These are phyloP conservation scores for Letharia lupina DNA, from an alignment of 495 filamentous ascomycete genomes.

Conservation along the genomic window DNA sequence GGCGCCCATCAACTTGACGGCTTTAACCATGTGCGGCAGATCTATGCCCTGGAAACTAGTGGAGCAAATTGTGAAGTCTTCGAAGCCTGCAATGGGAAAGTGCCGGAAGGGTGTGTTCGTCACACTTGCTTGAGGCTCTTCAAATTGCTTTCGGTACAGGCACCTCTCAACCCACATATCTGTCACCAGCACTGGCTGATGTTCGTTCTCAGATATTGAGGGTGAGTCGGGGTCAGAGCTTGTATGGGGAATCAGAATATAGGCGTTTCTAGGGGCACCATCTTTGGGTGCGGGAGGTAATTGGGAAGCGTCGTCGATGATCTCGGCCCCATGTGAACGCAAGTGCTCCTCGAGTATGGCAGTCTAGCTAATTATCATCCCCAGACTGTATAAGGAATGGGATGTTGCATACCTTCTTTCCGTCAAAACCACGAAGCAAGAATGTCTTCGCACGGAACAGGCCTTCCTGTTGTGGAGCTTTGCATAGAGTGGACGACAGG, in stretches of 20 bases:
- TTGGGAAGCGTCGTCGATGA: slow-evolving; percentile 36
- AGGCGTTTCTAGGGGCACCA: slow-evolving; percentile 37
- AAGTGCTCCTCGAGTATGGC: slow-evolving; percentile 45
- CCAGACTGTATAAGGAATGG: not conserved
- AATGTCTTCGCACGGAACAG: slow-evolving; percentile 52
- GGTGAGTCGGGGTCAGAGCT: slow-evolving; percentile 33
- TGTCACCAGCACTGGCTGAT: slow-evolving; percentile 54
- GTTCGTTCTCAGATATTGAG: slow-evolving; percentile 36
- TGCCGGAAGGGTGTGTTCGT: slow-evolving; percentile 64
- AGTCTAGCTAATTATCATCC: slow-evolving; percentile 27
- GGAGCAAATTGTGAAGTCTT: slow-evolving; percentile 60
- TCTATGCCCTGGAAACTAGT: slow-evolving; percentile 80
- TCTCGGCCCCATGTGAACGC: slow-evolving; percentile 43
- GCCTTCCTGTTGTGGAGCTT: slow-evolving; percentile 25
- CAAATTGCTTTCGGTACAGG: slow-evolving; percentile 60
- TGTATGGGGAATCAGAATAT: slow-evolving; percentile 49
- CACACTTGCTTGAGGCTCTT: slow-evolving; percentile 60
- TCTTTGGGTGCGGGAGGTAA: slow-evolving; percentile 37
- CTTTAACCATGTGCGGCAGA: slow-evolving; percentile 70
- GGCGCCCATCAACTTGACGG: slow-evolving; percentile 66
- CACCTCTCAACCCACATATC: slow-evolving; percentile 93
- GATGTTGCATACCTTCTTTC: slow-evolving; percentile 37
- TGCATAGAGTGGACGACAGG: not conserved
- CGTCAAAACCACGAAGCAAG: slow-evolving; percentile 57
- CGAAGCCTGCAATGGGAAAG: slow-evolving; percentile 63